Conservation (phyloP, 179 eudicot genomes). For the Silene coronaria region DNA sequence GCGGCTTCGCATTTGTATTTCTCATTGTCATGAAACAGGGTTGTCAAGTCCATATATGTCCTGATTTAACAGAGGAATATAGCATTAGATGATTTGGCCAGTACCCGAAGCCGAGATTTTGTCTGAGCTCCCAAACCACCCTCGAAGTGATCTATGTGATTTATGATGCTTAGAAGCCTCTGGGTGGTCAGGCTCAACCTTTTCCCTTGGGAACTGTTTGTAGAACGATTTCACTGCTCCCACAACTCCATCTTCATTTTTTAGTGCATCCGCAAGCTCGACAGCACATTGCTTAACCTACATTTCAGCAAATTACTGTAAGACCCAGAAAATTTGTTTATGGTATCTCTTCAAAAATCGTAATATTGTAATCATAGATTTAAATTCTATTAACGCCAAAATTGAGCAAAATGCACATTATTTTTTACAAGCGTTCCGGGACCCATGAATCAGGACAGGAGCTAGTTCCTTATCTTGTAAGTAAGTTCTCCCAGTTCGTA, state of each 20-base stretch:
- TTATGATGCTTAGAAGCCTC: constrained; percentile 19
- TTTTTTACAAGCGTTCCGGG: not conserved
- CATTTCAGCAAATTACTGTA: constrained; percentile 2
- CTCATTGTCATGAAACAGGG: not conserved
- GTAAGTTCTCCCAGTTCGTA: not conserved
- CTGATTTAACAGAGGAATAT: not conserved
- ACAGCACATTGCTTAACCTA: constrained; percentile 66
- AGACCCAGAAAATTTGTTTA: not conserved
- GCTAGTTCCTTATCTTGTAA: not conserved
- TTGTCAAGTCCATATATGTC: not conserved
- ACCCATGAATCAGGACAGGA: not conserved
- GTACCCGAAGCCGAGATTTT: not conserved
- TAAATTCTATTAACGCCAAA: not conserved
- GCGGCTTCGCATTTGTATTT: constrained; percentile 2
- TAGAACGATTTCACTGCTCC: constrained; percentile 76
- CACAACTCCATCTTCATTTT: constrained; percentile 66
- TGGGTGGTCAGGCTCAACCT: constrained; percentile 23
- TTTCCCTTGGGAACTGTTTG: constrained; percentile 48
- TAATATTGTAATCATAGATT: no score
- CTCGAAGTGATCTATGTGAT: constrained; percentile 37
- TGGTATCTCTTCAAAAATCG: not conserved
- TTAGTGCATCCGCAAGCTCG: constrained; percentile 65
- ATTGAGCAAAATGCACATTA: not conserved
- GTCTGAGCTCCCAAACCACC: constrained; percentile 34
- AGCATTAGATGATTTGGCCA: constrained; percentile 5